Conservation (phyloP, 2,329 filamentous ascomycete genomes). For the Trichoderma citrinoviride region DNA sequence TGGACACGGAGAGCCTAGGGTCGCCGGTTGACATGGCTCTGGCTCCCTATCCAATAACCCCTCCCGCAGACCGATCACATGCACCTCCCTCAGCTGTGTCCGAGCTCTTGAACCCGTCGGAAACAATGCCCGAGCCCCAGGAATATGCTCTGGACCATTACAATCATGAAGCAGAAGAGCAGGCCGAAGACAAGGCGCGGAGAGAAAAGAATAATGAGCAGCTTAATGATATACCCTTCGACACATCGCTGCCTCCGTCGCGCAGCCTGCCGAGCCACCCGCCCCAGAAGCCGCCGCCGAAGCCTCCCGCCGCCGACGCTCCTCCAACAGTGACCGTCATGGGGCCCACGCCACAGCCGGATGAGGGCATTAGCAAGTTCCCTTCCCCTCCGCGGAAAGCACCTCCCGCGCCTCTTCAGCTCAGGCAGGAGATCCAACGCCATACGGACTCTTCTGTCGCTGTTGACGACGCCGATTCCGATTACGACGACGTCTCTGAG, state of each 20-base stretch:
- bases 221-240: conserved; percentile 49
- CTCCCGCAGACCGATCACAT: conserved; percentile 52
- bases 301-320: conserved; percentile 39
- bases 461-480: conserved; percentile 70
- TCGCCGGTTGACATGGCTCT: conserved; percentile 60
- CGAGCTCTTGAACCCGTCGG: conserved; percentile 53
- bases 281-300: conserved; percentile 53
- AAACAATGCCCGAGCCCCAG: conserved; percentile 59
- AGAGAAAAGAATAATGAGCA: conserved; percentile 45
- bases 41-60: conserved; percentile 64
- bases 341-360: conserved; percentile 44
- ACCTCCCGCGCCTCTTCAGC: conserved; percentile 79
- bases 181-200: conserved; percentile 44
- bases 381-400: conserved; percentile 70
- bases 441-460: conserved; percentile 38
- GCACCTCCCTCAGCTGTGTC: conserved; percentile 44
- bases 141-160: conserved; percentile 58
- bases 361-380: conserved; percentile 50
- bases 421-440: conserved; percentile 41
- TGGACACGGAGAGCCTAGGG: conserved; percentile 51
- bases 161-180: conserved; percentile 54
- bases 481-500: conserved; percentile 77
- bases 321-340: conserved; percentile 42
- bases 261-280: conserved; percentile 52
- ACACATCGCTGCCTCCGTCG: conserved; percentile 54